phyloP scores from a whole-genome alignment of 176 grass and related monocot genomes.

The Cocos nucifera region DNA sequence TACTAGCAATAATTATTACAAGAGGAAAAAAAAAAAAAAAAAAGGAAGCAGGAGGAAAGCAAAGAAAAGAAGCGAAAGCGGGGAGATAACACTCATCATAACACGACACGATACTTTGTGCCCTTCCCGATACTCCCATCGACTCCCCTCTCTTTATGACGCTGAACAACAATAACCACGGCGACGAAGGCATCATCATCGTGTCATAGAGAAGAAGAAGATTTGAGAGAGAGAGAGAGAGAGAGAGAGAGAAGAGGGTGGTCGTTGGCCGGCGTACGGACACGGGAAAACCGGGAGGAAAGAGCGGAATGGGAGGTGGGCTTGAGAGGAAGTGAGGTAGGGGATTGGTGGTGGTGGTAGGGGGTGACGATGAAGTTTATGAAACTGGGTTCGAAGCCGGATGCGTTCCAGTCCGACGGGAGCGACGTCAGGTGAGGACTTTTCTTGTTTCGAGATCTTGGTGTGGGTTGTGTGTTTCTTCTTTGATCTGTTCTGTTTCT shows the following conservation, averaged over 20 bases:
- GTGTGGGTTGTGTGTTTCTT: no score
- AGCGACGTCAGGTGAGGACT: slow-evolving; percentile 44
- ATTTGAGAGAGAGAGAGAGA: no score
- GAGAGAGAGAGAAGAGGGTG: neutral
- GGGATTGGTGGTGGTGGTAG: neutral
- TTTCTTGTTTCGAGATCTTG: neutral
- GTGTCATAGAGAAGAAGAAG: no score
- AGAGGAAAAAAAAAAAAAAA: neutral
- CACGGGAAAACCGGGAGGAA: no score
- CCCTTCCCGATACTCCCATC: slow-evolving; percentile 10
- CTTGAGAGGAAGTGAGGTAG: slow-evolving; percentile 6
- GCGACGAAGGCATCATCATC: no score
- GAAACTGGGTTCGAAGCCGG: no score
- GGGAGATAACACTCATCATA: slow-evolving; percentile 29
- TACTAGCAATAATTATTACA: no score
- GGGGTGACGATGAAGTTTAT: slow-evolving; percentile 33
- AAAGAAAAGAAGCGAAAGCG: slow-evolving; percentile 1
- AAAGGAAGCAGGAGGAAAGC: neutral
- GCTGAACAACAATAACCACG: neutral
- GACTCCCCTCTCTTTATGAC: slow-evolving; percentile 4
- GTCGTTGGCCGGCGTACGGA: slow-evolving; percentile 12
- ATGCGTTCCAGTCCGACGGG: no score
- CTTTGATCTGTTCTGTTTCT: no score
- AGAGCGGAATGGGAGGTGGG: no score
- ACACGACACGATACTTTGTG: slow-evolving; percentile 52